Base-by-base conservation (phyloP, 2,329 filamentous ascomycete species). In the Penicillium thymicola region DNA sequence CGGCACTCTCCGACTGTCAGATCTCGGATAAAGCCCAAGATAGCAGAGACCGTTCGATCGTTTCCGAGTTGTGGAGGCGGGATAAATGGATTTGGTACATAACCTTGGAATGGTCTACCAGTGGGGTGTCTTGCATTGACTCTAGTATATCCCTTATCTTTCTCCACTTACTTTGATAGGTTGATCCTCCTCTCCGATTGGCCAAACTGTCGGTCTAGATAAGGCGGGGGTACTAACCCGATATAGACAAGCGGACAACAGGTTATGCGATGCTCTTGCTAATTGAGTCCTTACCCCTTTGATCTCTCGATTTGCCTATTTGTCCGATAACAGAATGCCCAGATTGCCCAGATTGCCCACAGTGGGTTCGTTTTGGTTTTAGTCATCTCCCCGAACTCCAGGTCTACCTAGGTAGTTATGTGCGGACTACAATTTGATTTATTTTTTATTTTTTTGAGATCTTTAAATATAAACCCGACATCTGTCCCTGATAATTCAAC, bases 201-300 rank as follows among this genome's bases (percentile, higher is more conserved):
- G 41, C 6, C 18, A 11, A 2, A 3, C n/a, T 2, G 3, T 14
- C 14, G 7, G 27, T 16, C 25, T 5, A 51, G 47, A 51, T 55
- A 55, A 51, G 36, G 10, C 18, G 25, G 47, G 37, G 28, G 13
- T 23, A 16, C 45, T 38, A 51, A 55, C 49, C 3, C 18, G 9
- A 44, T 40, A 6, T 4, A 46, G 45, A 13, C 5, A 14, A 46
- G 47, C n/a, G 23, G 3, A 8, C 9, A 36, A 18, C 6, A 4
- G 1, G n/a, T 62, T 59, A 59, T 60, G 58, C 55, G 47, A 62
- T 62, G 25, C 55, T 54, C 55, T 62, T 60, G 60, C 58, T 62
- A 59, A 62, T 60, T 21, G 37, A 3, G 25, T 11, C 13, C 13
- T 32, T 32, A 5, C 11, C 16, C n/a, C 30, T 30, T 13, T 6